Conservation (phyloP, 345 rosid species). For the Eucalyptus marginata region DNA sequence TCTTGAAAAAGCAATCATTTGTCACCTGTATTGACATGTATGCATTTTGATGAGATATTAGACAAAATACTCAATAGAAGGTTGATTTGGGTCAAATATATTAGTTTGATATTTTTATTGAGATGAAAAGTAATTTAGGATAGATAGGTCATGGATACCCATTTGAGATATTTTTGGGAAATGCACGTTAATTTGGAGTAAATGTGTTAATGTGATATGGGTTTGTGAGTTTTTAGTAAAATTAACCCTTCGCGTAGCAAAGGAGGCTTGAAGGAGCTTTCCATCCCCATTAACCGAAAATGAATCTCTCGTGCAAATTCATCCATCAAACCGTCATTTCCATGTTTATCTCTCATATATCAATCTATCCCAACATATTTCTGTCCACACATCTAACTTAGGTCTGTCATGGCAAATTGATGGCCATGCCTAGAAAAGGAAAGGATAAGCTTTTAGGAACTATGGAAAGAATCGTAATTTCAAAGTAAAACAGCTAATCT, state of each 20-base stretch:
- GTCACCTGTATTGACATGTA: background rate
- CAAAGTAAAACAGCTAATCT: too few relatives aligned
- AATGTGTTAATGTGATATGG: rapidly evolving
- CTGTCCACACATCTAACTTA: background rate
- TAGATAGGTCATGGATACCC: background rate
- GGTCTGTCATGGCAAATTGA: too few relatives aligned
- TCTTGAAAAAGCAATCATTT: background rate
- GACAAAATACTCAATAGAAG: background rate
- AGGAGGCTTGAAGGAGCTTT: background rate
- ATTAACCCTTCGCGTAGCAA: background rate
- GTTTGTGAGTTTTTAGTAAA: background rate
- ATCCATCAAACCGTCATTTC: background rate
- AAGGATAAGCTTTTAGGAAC: too few relatives aligned
- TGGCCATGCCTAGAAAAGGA: too few relatives aligned
- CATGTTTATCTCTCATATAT: background rate
- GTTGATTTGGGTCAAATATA: background rate
- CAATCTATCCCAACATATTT: background rate
- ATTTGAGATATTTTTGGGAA: background rate
- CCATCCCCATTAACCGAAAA: background rate
- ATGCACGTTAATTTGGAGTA: background rate
- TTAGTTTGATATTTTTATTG: background rate
- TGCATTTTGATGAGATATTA: background rate
- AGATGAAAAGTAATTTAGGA: background rate
- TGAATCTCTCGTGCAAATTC: background rate
- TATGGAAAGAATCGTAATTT: too few relatives aligned